phyloP scores from a whole-genome alignment of 108 stramenopile species.

The Skeletonema tropicum region DNA sequence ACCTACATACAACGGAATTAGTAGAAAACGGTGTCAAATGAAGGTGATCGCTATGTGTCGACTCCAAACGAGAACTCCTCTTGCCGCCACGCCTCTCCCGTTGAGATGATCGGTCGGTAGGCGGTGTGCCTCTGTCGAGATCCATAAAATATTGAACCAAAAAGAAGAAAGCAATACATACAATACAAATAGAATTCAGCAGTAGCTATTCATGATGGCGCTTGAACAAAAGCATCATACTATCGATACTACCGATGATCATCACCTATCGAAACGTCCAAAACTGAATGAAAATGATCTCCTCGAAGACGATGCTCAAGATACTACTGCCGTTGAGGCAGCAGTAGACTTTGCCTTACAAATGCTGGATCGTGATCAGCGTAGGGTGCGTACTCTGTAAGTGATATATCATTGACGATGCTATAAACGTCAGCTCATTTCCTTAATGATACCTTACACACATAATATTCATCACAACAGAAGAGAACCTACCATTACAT shows the following conservation, averaged over 20 bases:
- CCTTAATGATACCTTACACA: no score
- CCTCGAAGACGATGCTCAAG: conserved; percentile 15
- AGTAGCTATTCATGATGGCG: neutral
- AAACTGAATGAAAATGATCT: conserved; percentile 7
- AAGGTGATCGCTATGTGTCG: no score
- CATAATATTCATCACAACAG: no score
- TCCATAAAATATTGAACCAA: neutral
- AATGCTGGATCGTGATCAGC: conserved; percentile 9
- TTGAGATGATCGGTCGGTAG: no score
- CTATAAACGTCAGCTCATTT: no score
- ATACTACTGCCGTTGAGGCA: conserved; percentile 8
- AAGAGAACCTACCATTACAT: conserved; percentile 24
- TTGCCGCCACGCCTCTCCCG: no score
- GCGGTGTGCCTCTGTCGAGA: neutral
- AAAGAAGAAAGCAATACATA: neutral
- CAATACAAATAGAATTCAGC: neutral
- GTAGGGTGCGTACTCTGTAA: neutral
- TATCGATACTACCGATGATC: neutral
- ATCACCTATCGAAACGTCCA: conserved; percentile 5
- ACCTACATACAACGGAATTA: neutral
- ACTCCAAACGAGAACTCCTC: neutral
- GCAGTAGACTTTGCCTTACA: conserved; percentile 38
- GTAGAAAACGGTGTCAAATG: neutral
- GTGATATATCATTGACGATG: no score
- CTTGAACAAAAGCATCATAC: neutral